A percentile compares a stretch with the other conserved stretches of the same genome.
Conservation (phyloP, 1,284 basidiomycete species). For the Rhodotorula sp. region DNA sequence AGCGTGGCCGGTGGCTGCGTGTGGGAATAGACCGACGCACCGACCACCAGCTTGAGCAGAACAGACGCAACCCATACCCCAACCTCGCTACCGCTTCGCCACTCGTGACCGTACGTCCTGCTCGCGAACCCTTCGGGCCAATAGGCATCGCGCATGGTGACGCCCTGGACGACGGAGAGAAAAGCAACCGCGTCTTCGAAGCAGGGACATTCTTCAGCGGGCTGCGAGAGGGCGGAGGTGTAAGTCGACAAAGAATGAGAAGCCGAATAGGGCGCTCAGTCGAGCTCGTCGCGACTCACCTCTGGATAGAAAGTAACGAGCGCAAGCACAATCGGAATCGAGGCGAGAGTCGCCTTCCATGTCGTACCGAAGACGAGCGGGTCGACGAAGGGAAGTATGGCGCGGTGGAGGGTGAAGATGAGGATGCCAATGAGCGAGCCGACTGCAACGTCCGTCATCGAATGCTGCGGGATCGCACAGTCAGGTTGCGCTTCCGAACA, state of each 20-base stretch:
- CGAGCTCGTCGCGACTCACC: background rate
- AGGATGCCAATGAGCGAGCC: slow-evolving; percentile 46
- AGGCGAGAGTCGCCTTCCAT: slow-evolving; percentile 49
- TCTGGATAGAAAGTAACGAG: slow-evolving; percentile 78
- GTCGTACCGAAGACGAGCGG: slow-evolving; percentile 2
- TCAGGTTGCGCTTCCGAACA: too few species aligned
- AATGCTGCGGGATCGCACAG: slow-evolving; percentile 41
- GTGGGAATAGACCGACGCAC: slow-evolving; percentile 18
- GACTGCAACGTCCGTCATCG: slow-evolving; percentile 46
- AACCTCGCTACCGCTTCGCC: slow-evolving; percentile 1
- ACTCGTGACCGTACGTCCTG: slow-evolving; percentile 14
- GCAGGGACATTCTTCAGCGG: slow-evolving; percentile 90
- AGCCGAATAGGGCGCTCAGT: background rate
- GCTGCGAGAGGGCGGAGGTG: slow-evolving; percentile 47
- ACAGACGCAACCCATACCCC: slow-evolving; percentile 25
- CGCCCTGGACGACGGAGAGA: slow-evolving; percentile 75
- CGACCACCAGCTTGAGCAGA: slow-evolving; percentile 38
- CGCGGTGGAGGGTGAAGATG: slow-evolving; percentile 14
- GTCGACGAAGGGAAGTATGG: slow-evolving; percentile 7
- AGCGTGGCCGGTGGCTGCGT: background rate
- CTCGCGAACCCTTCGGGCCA: slow-evolving; percentile 10
- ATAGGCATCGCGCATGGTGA: slow-evolving; percentile 67
- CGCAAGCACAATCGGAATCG: slow-evolving; percentile 66
- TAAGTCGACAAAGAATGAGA: background rate
- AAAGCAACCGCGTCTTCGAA: slow-evolving; percentile 97